A percentile compares a stretch with the other conserved stretches of the same genome.
Conservation (phyloP, 805 yeast species). For the Wickerhamiella vanderwaltii region DNA sequence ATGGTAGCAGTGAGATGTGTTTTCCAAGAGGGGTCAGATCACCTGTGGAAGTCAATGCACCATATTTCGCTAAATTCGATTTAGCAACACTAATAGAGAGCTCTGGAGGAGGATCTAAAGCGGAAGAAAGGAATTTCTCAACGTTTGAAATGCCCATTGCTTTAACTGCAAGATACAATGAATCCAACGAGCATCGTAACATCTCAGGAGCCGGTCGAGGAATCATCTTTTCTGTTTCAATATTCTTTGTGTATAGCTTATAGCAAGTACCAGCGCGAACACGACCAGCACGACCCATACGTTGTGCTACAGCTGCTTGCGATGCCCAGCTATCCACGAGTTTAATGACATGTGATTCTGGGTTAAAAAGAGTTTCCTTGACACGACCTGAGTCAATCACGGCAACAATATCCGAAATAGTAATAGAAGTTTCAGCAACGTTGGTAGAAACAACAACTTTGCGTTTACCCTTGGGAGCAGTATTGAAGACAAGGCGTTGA, state of each 20-base stretch:
- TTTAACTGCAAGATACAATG: conserved; percentile 69
- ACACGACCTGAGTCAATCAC: conserved; percentile 83
- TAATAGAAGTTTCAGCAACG: conserved; percentile 93
- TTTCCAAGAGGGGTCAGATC: conserved; percentile 66
- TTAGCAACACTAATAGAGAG: conserved; percentile 41
- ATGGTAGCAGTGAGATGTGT: conserved; percentile 68
- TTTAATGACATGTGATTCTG: conserved; percentile 53
- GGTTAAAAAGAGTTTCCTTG: conserved; percentile 61
- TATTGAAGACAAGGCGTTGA: conserved; percentile 61
- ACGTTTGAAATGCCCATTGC: conserved; percentile 78
- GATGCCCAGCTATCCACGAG: conserved; percentile 80
- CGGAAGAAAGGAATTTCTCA: conserved; percentile 51
- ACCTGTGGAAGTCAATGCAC: conserved; percentile 44
- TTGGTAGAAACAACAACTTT: conserved; percentile 85
- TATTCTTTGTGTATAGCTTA: conserved; percentile 57
- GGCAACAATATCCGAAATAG: conserved; percentile 88
- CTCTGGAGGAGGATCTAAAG: conserved; percentile 69
- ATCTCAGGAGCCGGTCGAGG: conserved; percentile 82
- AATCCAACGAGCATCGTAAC: conserved; percentile 69
- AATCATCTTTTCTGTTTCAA: conserved; percentile 46
- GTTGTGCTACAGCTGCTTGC: conserved; percentile 74
- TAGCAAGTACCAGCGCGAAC: conserved; percentile 71
- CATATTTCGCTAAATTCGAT: conserved; percentile 48
- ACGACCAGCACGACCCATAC: conserved; percentile 99
- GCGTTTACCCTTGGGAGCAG: conserved; percentile 42